phyloP scores from a whole-genome alignment of 768 basidiomycete species.

The Coprinopsis strossmayeri region DNA sequence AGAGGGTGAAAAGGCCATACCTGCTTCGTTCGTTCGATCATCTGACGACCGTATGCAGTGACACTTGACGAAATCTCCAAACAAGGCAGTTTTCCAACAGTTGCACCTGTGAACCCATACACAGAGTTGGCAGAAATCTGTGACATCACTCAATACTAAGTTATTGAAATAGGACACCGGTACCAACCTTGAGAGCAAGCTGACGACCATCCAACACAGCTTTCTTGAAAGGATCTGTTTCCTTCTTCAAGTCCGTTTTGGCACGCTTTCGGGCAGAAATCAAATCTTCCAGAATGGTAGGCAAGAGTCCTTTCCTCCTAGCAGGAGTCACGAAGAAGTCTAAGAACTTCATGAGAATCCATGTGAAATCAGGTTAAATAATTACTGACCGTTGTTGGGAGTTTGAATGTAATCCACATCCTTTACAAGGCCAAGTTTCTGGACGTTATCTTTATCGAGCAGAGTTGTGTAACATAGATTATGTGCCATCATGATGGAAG shows the following conservation, averaged over 20 bases:
- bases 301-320: slow-evolving; percentile 82
- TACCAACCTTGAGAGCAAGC: slow-evolving; percentile 81
- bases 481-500: slow-evolving; percentile 99
- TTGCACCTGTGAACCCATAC: slow-evolving; percentile 98
- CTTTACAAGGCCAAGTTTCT: slow-evolving; percentile 69
- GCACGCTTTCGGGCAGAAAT: slow-evolving; percentile 91
- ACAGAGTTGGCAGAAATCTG: slow-evolving; percentile 99
- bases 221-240: slow-evolving; percentile 94
- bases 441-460: slow-evolving; percentile 73
- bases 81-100: slow-evolving; percentile 94
- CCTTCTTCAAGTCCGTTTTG: slow-evolving; percentile 92
- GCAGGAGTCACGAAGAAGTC: slow-evolving; percentile 78
- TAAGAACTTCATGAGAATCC: slow-evolving; percentile 24
- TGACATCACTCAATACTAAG: background rate
- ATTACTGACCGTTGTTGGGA: slow-evolving; percentile 79
- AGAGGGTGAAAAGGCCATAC: slow-evolving; percentile 34
- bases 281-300: slow-evolving; percentile 89
- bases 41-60: slow-evolving; percentile 95
- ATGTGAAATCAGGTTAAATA: background rate
- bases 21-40: slow-evolving; percentile 97
- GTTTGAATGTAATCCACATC: slow-evolving; percentile 91
- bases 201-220: slow-evolving; percentile 97
- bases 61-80: slow-evolving; percentile 91
- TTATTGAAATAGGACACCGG: background rate
- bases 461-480: slow-evolving; percentile 98